A percentile compares a stretch with the other conserved stretches of the same genome.
These are phyloP conservation scores for Nakaseomyces nivariensis DNA, from an alignment of 1,139 yeast species.

Conservation along the genomic window DNA sequence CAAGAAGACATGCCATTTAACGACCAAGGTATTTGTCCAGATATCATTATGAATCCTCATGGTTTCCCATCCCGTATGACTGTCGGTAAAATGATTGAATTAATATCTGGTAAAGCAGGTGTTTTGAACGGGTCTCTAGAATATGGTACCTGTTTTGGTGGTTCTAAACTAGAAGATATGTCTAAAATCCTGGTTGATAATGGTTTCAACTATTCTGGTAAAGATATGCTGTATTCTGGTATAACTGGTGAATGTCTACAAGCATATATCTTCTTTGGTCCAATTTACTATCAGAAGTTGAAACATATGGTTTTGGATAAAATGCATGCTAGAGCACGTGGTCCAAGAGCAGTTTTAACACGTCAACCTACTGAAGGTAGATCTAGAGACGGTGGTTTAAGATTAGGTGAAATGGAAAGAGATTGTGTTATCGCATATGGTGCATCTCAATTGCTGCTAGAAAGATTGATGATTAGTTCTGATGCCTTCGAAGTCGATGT, in stretches of 20 bases:
- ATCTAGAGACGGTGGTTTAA: constrained; percentile 96
- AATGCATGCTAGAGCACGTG: constrained; percentile 99
- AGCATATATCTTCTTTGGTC: constrained; percentile 97
- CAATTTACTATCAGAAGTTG: constrained; percentile 92
- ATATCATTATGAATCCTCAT: constrained; percentile 96
- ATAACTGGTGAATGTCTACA: constrained; percentile 95
- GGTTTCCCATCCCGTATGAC: constrained; percentile 99
- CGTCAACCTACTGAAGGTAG: constrained; percentile 99
- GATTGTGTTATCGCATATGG: constrained; percentile 99
- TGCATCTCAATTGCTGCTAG: constrained; percentile 88
- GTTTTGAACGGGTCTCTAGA: constrained; percentile 84
- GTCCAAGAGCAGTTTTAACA: constrained; percentile 95
- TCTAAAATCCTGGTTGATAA: constrained; percentile 81
- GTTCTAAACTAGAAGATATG: constrained; percentile 92
- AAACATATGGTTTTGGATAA: constrained; percentile 98
- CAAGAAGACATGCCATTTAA: constrained; percentile 95
- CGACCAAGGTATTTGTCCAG: constrained; percentile 84
- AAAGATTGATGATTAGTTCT: constrained; percentile 91
- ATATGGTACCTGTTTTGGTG: constrained; percentile 98
- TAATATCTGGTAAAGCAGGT: constrained; percentile 95
- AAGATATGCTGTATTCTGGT: constrained; percentile 97
- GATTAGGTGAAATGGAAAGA: constrained; percentile 99
- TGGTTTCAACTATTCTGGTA: constrained; percentile 92
- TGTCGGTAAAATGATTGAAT: constrained; percentile 96
- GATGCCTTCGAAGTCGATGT: constrained; percentile 97